Base-by-base conservation (phyloP, 2,329 filamentous ascomycete species). In the Cladophialophora carrionii region DNA sequence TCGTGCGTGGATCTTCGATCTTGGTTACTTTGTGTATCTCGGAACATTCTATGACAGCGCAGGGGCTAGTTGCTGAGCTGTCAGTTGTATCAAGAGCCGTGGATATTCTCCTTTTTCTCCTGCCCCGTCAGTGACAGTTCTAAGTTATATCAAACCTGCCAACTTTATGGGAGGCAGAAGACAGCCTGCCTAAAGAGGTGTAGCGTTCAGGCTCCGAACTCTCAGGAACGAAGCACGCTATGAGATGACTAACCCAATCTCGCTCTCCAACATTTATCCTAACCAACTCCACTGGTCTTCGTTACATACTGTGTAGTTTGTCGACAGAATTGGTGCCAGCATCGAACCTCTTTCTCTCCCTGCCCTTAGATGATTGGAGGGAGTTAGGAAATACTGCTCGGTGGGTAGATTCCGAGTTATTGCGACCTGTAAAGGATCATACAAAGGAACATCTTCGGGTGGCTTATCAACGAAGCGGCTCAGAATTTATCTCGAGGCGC, bases 131-230 rank as follows among this genome's bases (percentile, higher is more conserved):
- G 24, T 46, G 51, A 34, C 57, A 51, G 48, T 56, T 29, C 57
- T 46, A 54, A 59, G 24, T 32, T 32, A 34, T 43, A 20, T 51
- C 29, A 4, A 43, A n/a, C 24, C n/a, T 14, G n/a, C 37, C 37
- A 48, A 51, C 51, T 56, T 32, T 43, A 57, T 48, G 62, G 62
- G 62, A 3, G 55, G 56, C 43, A 29, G 20, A 56, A 26, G 20
- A 49, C 41, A 37, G 9, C 24, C 57, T 64, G 37, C 57, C 55
- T 37, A 29, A 56, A 60, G 31, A 34, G 29, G 46, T 37, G 51
- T 56, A 64, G 49, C 55, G 26, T 43, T 55, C 37, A 52, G 7
- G n/a, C 41, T 22, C 29, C 17, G 17, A 54, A 26, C 7, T 49
- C 7, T 49, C 49, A 63, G 29, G 53, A 37, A 46, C 37, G 17